Percentiles rank a stretch among this genome's conserved stretches.
phyloP scores from a whole-genome alignment of 441 rosid genomes.

The Populus hybrid region DNA sequence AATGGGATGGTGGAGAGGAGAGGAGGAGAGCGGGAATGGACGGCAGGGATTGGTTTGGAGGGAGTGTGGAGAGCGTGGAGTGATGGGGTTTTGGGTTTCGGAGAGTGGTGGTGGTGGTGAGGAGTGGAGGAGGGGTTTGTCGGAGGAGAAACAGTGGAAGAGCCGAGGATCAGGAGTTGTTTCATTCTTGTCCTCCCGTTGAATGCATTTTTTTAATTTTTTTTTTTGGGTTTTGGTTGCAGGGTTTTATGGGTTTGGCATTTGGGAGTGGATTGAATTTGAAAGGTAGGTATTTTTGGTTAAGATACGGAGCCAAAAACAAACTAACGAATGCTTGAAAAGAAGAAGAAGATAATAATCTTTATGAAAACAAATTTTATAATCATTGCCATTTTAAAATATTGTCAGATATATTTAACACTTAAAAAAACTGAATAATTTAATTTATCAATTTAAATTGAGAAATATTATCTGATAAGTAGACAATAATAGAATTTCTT shows the following conservation, averaged over 20 bases:
- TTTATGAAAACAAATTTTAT: too few relatives aligned
- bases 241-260: not conserved
- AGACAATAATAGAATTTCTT: too few relatives aligned
- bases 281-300: constrained; percentile 42
- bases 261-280: constrained; percentile 49
- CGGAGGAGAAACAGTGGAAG: constrained; percentile 43
- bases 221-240: not conserved
- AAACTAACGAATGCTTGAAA: not conserved
- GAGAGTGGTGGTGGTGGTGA: constrained; percentile 31
- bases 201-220: not conserved
- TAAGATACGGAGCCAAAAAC: not conserved
- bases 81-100: constrained; percentile 20
- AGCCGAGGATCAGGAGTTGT: constrained; percentile 54
- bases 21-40: constrained; percentile 25
- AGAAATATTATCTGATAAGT: too few relatives aligned
- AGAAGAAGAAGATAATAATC: too few relatives aligned
- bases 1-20: constrained; percentile 29
- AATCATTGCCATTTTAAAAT: not conserved
- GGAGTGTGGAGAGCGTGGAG: constrained; percentile 18
- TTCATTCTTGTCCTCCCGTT: constrained; percentile 46
- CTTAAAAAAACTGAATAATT: too few relatives aligned
- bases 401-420: too few relatives aligned
- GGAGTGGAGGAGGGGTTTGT: constrained; percentile 23
- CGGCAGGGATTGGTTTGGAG: constrained; percentile 21
- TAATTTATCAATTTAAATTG: too few relatives aligned